Conservation (phyloP, 345 rosid genomes). For the Sisymbrium altissimum region DNA sequence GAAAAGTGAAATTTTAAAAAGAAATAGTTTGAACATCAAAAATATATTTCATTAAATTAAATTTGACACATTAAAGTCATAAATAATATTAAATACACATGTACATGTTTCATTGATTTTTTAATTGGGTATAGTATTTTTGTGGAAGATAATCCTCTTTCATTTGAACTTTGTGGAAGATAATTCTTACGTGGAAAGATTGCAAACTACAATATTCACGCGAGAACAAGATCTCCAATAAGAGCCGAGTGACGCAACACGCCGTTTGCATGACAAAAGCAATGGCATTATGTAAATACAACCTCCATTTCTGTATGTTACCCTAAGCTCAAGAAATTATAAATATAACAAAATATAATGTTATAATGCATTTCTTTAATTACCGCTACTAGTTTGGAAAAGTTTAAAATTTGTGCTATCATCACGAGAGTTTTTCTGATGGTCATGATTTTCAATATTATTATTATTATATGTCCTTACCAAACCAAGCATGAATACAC, state of each 20-base stretch:
- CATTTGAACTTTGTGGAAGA: not conserved
- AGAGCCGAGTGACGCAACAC: slow-evolving; percentile 26
- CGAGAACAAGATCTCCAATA: not conserved
- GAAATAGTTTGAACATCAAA: not conserved
- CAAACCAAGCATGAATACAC: slow-evolving; percentile 2
- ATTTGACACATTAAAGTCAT: not conserved
- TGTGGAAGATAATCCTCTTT: not conserved
- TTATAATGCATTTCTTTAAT: not conserved
- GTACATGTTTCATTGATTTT: not conserved
- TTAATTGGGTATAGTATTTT: not conserved
- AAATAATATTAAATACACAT: not conserved
- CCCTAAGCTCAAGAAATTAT: not conserved
- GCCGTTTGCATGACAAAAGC: slow-evolving; percentile 31
- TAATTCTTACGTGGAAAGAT: slow-evolving; percentile 11
- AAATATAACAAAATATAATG: not conserved
- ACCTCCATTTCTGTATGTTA: slow-evolving; percentile 1
- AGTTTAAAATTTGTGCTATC: not conserved
- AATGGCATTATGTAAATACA: slow-evolving; percentile 8
- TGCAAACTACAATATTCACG: not conserved
- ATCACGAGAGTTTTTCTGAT: not conserved
- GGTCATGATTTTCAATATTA: not conserved
- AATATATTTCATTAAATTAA: not conserved
- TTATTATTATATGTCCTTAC: not conserved
- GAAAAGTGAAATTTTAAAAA: not conserved
- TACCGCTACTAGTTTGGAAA: not conserved